Percentiles rank a stretch among this genome's conserved stretches.
phyloP scores from a whole-genome alignment of 805 yeast genomes.

The Nakazawaea siamensis region DNA sequence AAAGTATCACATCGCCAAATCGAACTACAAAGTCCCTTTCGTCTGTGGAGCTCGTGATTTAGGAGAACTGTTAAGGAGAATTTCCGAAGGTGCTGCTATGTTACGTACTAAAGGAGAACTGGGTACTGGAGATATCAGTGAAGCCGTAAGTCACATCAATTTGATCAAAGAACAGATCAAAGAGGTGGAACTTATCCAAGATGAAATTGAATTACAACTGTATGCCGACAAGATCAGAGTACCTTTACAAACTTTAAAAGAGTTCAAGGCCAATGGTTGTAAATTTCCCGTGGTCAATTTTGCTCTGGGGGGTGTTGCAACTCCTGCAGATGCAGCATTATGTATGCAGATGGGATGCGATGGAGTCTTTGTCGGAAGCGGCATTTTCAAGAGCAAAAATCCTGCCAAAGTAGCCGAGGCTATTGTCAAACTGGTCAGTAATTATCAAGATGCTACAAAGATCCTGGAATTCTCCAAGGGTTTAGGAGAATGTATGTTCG shows the following conservation, averaged over 20 bases:
- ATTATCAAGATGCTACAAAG: slow-evolving; percentile 51
- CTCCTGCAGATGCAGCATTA: slow-evolving; percentile 82
- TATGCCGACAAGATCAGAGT: slow-evolving; percentile 55
- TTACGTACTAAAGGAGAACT: slow-evolving; percentile 85
- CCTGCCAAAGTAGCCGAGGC: slow-evolving; percentile 70
- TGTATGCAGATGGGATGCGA: slow-evolving; percentile 79
- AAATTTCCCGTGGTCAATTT: slow-evolving; percentile 77
- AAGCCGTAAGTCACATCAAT: slow-evolving; percentile 70
- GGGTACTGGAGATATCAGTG: slow-evolving; percentile 81
- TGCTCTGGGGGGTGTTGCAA: slow-evolving; percentile 86
- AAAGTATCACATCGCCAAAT: slow-evolving; percentile 52
- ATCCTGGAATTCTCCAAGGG: slow-evolving; percentile 60
- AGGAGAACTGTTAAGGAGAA: slow-evolving; percentile 75
- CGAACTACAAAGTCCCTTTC: slow-evolving; percentile 60
- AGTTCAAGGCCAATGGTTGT: slow-evolving; percentile 41
- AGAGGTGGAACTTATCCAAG: slow-evolving; percentile 29
- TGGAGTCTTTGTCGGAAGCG: slow-evolving; percentile 73
- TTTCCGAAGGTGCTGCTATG: slow-evolving; percentile 82
- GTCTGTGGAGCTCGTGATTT: slow-evolving; percentile 80
- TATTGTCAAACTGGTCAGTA: slow-evolving; percentile 73
- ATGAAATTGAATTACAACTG: slow-evolving; percentile 36
- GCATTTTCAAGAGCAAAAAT: slow-evolving; percentile 66
- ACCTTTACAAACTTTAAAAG: slow-evolving; percentile 42
- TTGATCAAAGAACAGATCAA: slow-evolving; percentile 50
- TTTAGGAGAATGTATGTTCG: slow-evolving; percentile 72